Evolutionary conservation across 805 yeast species (phyloP), one percentile per base, ranked within the genome.

Genomic region (Kluyveromyces nonfermentans): DNA sequence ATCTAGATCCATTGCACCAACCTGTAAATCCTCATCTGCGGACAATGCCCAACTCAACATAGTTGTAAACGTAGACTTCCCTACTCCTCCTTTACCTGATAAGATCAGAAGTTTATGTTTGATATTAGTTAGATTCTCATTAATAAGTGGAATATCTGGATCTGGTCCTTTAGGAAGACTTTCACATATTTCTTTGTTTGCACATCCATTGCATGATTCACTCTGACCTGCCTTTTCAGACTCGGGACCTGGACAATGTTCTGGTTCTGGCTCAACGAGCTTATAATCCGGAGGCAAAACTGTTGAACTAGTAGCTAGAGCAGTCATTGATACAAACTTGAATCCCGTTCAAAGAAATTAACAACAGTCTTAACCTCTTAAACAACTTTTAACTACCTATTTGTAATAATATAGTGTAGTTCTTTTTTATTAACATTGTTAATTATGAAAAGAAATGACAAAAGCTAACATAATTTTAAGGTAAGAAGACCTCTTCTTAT

Each of bases 211-310:
- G 60, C 99, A 93, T 10, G 97, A 95, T 57, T 86, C 96, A 2
- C 86, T 89, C 54, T 83, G 78, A 7, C 99, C 99, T 2, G 99
- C 98, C 42, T 68, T 65, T 53, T 88, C 97, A 2, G 95, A 82
- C 59, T 90, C 96, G 1, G 97, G 95, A 1, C 98, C 99, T 0
- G 98, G 98, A 68, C 99, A 93, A 63, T 93, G 97, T 59, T 88
- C 97, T 1, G 98, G 97, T 56, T 83, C 94, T 0, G 93, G 88
- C 0, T 80, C 85, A 44, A 71, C 69, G 20, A 75, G 45, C 30
- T 52, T 53, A 43, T 57, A 57, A 30, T 60, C 62, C 33, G 56
- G 52, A 7, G 57, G 60, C 33, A 54, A 34, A 12, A 53, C 42
- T 20, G 36, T 33, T 25, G 32, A 21, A 35, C 17, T 28, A 21